Evolutionary conservation across 2,329 filamentous ascomycete genomes (phyloP), one percentile per base, ranked within the genome.

Genomic region (Parasarocladium wereldwijsianum): DNA sequence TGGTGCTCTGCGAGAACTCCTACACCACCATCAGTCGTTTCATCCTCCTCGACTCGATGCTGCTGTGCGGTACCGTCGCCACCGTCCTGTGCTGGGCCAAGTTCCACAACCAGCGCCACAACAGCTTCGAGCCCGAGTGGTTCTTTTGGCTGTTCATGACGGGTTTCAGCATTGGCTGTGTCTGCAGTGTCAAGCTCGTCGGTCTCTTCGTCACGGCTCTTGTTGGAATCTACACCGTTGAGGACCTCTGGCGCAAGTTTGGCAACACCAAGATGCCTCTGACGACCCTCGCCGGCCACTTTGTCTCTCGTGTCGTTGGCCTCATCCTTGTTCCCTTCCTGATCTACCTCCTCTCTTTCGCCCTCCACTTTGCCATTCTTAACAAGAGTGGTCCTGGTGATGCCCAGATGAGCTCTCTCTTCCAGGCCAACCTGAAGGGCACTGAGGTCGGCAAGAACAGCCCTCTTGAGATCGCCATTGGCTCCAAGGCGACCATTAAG

Each of bases 321-420:
- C 66, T 98, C 35, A 98, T 98, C 38, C 50, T 93, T 37, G 68
- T 98, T 29, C 90, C 90, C 6, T 64, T 92, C 47, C 60, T 87
- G 34, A 84, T 98, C 44, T 98, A 98, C 62, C 76, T 94, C 58
- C 76, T 94, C 51, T 93, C 85, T 24, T 98, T 98, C 54, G 92
- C 81, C 43, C 58, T 93, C 32, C 90, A 98, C 58, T 98, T 98
- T 55, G 67, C 84, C 38, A 83, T 98, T 38, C 70, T 98, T 34
- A 83, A 92, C 54, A 87, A 84, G 58, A 87, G 78, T 44, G 90
- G 90, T 13, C 90, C 92, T 6, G 90, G 90, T 32, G 90, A 98
- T 60, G 90, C 90, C n/a, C 90, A 98, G 58, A 98, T 98, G 90
- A 94, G 86, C 60, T 98, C 90, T 16, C 72, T 98, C 29, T 98